Conservation (phyloP, 257 asterid species). For the Galeopsis tetrahit region DNA sequence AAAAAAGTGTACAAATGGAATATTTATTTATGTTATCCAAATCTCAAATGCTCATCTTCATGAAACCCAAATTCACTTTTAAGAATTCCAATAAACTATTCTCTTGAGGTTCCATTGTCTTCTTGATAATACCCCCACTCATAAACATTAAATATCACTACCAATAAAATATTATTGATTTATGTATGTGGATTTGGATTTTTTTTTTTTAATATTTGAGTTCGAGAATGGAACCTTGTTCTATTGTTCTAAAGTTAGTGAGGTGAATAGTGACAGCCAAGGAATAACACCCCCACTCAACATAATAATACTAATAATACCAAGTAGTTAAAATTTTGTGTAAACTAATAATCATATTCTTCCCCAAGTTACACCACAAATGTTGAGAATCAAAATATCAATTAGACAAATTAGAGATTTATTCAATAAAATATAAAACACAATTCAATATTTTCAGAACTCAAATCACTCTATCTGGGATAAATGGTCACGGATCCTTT, state of each 20-base stretch:
- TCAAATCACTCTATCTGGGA: too few species aligned
- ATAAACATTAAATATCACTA: slow-evolving; percentile 28
- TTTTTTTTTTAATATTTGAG: too few species aligned
- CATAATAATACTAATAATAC: background rate
- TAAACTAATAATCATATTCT: background rate
- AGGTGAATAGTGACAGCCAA: slow-evolving; percentile 1
- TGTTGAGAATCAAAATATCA: too few species aligned
- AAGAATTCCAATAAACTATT: slow-evolving; percentile 30
- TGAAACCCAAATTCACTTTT: slow-evolving; percentile 15
- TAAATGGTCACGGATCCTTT: too few species aligned
- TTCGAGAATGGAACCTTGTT: slow-evolving; percentile 25
- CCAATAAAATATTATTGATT: slow-evolving; percentile 9
- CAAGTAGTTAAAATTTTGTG: background rate
- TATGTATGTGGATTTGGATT: too few species aligned
- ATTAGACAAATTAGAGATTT: too few species aligned
- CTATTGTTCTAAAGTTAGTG: slow-evolving; percentile 14
- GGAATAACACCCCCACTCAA: slow-evolving; percentile 26
- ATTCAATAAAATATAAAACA: background rate
- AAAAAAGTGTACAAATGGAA: too few species aligned
- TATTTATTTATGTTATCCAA: slow-evolving; percentile 8
- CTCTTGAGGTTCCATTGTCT: slow-evolving; percentile 32
- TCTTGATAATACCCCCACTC: slow-evolving; percentile 37
- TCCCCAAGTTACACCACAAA: too few species aligned
- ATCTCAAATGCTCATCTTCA: slow-evolving; percentile 26
- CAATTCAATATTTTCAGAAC: background rate